Percentiles rank a stretch among this genome's conserved stretches.
Conservation (phyloP, 73 alveolate genomes). For the Paramecium octaurelia region DNA sequence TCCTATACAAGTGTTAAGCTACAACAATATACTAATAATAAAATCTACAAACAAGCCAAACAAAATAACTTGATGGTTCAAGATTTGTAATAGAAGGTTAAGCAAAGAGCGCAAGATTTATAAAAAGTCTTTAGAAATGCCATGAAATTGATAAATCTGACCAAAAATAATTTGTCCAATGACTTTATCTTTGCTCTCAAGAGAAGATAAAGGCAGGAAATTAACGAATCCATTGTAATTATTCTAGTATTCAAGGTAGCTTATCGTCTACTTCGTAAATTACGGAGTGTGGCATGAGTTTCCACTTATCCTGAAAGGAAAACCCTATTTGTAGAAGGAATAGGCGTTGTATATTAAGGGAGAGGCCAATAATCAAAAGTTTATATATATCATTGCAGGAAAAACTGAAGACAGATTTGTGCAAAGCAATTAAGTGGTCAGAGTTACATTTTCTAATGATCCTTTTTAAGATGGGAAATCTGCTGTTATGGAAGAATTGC, state of each 20-base stretch:
- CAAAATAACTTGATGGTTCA: not conserved
- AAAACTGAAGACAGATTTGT: not conserved
- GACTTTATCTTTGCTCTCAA: constrained; percentile 19
- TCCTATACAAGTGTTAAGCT: not conserved
- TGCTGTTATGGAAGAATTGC: not conserved
- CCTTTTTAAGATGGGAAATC: not conserved
- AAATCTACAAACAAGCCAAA: not conserved
- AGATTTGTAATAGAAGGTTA: not conserved
- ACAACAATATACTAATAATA: not conserved
- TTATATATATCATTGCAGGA: constrained; percentile 24
- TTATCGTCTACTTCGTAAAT: not conserved
- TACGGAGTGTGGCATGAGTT: constrained; percentile 28
- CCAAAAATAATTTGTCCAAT: not conserved
- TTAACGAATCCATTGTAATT: not conserved
- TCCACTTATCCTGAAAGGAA: not conserved
- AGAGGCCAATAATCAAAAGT: not conserved
- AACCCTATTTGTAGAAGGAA: not conserved
- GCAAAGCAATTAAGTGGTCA: not conserved
- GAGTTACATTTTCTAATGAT: not conserved
- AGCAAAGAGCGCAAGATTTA: not conserved
- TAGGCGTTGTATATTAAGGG: not conserved
- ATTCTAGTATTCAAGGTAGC: not conserved
- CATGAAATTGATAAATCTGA: not conserved
- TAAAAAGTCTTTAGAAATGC: not conserved
- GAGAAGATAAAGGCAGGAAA: not conserved